Base-by-base conservation (phyloP, 257 asterid species). In the Asclepias syriaca region DNA sequence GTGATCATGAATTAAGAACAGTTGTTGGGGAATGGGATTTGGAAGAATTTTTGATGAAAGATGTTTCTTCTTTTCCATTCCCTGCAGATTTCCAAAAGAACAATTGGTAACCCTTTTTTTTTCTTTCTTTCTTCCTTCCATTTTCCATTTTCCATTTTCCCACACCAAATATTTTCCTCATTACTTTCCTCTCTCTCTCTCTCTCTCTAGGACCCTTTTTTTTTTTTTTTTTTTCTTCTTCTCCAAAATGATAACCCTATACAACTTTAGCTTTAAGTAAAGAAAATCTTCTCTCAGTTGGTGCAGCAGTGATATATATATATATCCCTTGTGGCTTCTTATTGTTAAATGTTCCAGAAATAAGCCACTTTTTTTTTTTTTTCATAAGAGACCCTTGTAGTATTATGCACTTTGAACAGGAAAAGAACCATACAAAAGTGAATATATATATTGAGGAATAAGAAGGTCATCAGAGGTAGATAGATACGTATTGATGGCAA, bases 1-100 rank as follows among this genome's bases (percentile, higher is more conserved):
- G 74, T 65, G 84, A 80, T 34, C 39, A 34, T 65, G 81, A 80
- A 48, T 16, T 77, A 32, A 83, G 79, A 68, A n/a, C 60, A 81
- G 78, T 74, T 40, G 89, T 74, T 34, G 89, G 80, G 53, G 94
- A 86, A 70, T 88, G 88, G 89, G 87, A 84, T 68, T 82, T 88
- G 72, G 91, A 86, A 70, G 94, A 86, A 57, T 76, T 43, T 6
- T 43, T 86, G 78, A 88, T 88, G 94, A 84, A 81, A 68, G 89
- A 86, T 84, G 87, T 77, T 74, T 75, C 87, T 11, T 75, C 85
- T n/a, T 82, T 83, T 64, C 88, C 94, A 65, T 80, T 81, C 56
- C 82, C 79, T 34, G 39, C 39, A 64, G 82, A 87, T 78, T 85
- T 77, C 55, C 89, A 77, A 56, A 77, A 74, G 83, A 84, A 74